A percentile compares a stretch with the other conserved stretches of the same genome.
Conservation (phyloP, 768 basidiomycete genomes). For the Panaeolus cyanescens region DNA sequence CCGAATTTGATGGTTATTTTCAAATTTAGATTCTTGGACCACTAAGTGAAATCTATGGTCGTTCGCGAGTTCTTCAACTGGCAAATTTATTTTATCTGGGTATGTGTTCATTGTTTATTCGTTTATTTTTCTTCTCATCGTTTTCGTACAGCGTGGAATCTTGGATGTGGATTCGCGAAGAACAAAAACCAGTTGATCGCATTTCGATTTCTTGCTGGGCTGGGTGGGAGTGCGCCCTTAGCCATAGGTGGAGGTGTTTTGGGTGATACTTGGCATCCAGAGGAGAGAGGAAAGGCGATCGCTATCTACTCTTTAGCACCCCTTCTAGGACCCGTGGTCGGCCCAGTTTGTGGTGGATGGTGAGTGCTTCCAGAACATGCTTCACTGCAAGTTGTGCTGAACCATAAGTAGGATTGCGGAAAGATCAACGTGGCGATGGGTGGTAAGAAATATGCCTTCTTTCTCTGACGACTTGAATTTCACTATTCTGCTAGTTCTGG, state of each 20-base stretch:
- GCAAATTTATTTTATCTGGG: slow-evolving; percentile 71
- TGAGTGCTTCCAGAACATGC: slow-evolving; percentile 16
- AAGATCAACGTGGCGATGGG: slow-evolving; percentile 71
- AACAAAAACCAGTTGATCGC: slow-evolving; percentile 59
- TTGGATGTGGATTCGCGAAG: slow-evolving; percentile 65
- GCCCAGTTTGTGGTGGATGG: slow-evolving; percentile 66
- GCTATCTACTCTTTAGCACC: slow-evolving; percentile 69
- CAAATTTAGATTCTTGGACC: slow-evolving; percentile 53
- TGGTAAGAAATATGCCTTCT: slow-evolving; percentile 38
- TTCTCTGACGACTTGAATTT: not conserved
- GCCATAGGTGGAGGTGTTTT: slow-evolving; percentile 70
- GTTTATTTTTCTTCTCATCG: not conserved
- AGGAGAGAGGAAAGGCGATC: slow-evolving; percentile 67
- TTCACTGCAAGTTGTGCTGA: slow-evolving; percentile 8
- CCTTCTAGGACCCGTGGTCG: slow-evolving; percentile 64
- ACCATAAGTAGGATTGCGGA: slow-evolving; percentile 49
- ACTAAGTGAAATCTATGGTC: slow-evolving; percentile 71
- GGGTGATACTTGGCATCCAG: slow-evolving; percentile 60
- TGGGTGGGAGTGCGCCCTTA: slow-evolving; percentile 75
- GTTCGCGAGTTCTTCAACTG: slow-evolving; percentile 59
- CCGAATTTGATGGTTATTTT: not conserved
- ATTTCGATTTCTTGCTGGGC: slow-evolving; percentile 68
- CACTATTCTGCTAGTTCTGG: slow-evolving; percentile 51
- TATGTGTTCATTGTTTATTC: slow-evolving; percentile 22
- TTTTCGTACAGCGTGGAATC: slow-evolving; percentile 53